Evolutionary conservation across 805 yeast genomes (phyloP).

Genomic region (Metahyphopichia silvanorum): DNA sequence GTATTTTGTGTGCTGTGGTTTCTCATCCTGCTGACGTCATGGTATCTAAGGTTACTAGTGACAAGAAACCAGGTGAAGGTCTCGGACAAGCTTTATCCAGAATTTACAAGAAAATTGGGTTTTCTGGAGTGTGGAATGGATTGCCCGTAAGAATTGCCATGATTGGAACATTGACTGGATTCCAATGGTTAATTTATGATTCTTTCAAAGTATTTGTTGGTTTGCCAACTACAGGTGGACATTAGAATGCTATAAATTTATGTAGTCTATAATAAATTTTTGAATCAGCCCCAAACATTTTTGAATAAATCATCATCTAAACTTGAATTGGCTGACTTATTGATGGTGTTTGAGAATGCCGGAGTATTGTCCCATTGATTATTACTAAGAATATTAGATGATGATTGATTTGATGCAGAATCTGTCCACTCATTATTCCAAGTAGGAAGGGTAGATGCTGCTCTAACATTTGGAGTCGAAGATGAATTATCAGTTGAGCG

Average conservation of each 20-base stretch:
- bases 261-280: neutral
- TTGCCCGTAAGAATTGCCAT: constrained; percentile 89
- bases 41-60: constrained; percentile 89
- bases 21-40: constrained; percentile 99
- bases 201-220: constrained; percentile 94
- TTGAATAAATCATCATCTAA: constrained; percentile 66
- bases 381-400: constrained; percentile 2
- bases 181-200: constrained; percentile 96
- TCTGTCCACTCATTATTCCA: constrained; percentile 39
- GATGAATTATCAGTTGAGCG: constrained; percentile 1
- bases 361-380: constrained; percentile 3
- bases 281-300: constrained; percentile 57
- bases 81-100: constrained; percentile 64
- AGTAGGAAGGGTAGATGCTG: constrained; percentile 6
- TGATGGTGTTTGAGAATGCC: constrained; percentile 6
- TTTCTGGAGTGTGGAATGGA: constrained; percentile 92
- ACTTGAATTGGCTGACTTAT: constrained; percentile 6
- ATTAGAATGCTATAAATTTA: constrained; percentile 9
- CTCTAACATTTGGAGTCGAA: constrained; percentile 3
- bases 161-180: constrained; percentile 96
- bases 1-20: constrained; percentile 92
- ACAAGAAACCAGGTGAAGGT: constrained; percentile 61
- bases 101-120: constrained; percentile 82
- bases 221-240: constrained; percentile 85
- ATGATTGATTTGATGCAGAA: constrained; percentile 8